phyloP scores from a whole-genome alignment of 345 rosid genomes.

The Citrus unshiu region DNA sequence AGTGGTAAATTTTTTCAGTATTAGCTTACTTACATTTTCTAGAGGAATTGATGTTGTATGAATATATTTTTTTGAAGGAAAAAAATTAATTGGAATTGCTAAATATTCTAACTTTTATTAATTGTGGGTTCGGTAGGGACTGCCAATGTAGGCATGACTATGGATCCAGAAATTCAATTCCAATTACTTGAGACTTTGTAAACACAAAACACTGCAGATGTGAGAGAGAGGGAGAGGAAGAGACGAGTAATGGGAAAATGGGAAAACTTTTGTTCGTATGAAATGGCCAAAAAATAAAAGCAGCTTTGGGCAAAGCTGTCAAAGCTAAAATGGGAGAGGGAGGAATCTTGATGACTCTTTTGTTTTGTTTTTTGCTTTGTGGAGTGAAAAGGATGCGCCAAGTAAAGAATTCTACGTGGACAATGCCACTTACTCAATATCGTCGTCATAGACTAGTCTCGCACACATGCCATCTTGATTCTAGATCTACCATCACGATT shows the following conservation, averaged over 20 bases:
- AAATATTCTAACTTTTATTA: not conserved
- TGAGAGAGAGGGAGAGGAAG: not conserved
- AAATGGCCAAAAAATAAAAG: slow-evolving; percentile 24
- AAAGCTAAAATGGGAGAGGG: slow-evolving; percentile 32
- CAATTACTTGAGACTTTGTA: slow-evolving; percentile 4
- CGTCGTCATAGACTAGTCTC: no score
- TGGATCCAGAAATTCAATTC: not conserved
- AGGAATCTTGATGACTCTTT: slow-evolving; percentile 52
- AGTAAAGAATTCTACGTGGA: slow-evolving; percentile 12
- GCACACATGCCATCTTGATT: not conserved
- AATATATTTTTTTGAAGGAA: no score
- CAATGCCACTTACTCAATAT: not conserved
- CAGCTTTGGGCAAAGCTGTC: slow-evolving; percentile 25
- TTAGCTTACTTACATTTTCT: no score
- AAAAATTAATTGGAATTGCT: no score
- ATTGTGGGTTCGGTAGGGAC: not conserved
- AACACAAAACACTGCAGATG: not conserved
- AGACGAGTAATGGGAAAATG: not conserved
- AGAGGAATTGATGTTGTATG: no score
- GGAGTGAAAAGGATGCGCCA: slow-evolving; percentile 38
- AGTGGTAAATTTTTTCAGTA: no score
- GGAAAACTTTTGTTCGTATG: slow-evolving; percentile 8
- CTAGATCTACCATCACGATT: not conserved
- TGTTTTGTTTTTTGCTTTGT: slow-evolving; percentile 8
- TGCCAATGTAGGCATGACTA: slow-evolving; percentile 14